Conservation (phyloP, 257 asterid genomes). For the Jaltomata sinuosa region DNA sequence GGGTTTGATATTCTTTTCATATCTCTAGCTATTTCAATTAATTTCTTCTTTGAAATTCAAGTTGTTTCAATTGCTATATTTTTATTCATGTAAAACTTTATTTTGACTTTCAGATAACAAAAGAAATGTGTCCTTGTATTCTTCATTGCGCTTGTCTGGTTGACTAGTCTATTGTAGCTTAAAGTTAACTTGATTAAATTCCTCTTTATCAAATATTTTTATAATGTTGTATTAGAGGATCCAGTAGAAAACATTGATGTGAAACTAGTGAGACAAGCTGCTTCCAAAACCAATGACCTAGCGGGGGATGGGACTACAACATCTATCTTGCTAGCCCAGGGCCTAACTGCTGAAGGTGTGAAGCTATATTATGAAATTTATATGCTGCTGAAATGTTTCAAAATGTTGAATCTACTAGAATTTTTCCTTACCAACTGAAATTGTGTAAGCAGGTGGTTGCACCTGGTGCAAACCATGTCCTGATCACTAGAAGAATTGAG, state of each 20-base stretch:
- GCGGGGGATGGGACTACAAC: conserved; percentile 99
- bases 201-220: background rate
- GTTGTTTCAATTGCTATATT: background rate
- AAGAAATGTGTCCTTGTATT: background rate
- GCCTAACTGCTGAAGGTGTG: conserved; percentile 94
- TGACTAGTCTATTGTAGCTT: background rate
- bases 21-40: background rate
- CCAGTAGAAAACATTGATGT: conserved; percentile 97
- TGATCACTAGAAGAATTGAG: conserved; percentile 87
- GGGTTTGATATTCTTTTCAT: background rate
- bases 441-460: conserved; percentile 62
- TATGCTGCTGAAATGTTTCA: background rate
- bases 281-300: conserved; percentile 89
- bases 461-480: conserved; percentile 90
- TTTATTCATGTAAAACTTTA: background rate
- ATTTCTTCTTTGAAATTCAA: too few relatives aligned
- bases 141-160: background rate
- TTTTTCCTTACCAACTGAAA: background rate
- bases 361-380: background rate
- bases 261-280: conserved; percentile 91
- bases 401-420: background rate
- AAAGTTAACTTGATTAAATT: background rate
- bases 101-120: background rate
- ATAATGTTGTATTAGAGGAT: conserved; percentile 86
- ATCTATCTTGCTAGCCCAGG: conserved; percentile 95